phyloP scores from a whole-genome alignment of 192 early-diverging fungal genomes.

The Cladochytrium replicatum region DNA sequence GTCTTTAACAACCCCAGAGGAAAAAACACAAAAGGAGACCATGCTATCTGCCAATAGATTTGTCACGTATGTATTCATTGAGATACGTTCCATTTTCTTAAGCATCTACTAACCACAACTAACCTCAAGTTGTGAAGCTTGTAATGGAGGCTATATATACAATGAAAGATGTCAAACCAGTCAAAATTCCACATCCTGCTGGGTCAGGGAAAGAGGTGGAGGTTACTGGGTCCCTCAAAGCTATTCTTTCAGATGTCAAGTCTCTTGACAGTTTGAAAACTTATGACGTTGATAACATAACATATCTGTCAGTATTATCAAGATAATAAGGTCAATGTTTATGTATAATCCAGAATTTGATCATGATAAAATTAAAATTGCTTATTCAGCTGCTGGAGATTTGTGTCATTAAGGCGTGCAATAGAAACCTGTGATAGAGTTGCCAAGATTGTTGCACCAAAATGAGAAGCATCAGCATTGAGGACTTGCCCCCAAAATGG shows the following conservation, averaged over 20 bases:
- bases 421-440: conserved; percentile 51
- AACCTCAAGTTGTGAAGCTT: conserved; percentile 47
- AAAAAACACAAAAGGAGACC: conserved; percentile 25
- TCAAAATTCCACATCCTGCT: conserved; percentile 47
- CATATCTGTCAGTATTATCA: conserved; percentile 44
- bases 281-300: conserved; percentile 56
- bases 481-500: conserved; percentile 44
- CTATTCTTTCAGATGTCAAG: conserved; percentile 40
- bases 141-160: conserved; percentile 55
- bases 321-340: conserved; percentile 46
- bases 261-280: conserved; percentile 42
- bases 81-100: not conserved
- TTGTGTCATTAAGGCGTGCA: conserved; percentile 47
- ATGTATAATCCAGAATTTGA: conserved; percentile 54
- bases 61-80: conserved; percentile 21
- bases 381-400: conserved; percentile 51
- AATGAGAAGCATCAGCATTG: conserved; percentile 42
- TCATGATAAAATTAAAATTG: conserved; percentile 50
- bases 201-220: conserved; percentile 52
- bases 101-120: too few relatives aligned
- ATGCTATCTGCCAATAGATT: conserved; percentile 23
- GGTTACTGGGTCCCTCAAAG: conserved; percentile 51
- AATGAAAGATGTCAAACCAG: conserved; percentile 54
- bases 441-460: conserved; percentile 53
- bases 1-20: conserved; percentile 52